Conservation (phyloP, 2,329 filamentous ascomycete species). For the Sarocladium oryzae region DNA sequence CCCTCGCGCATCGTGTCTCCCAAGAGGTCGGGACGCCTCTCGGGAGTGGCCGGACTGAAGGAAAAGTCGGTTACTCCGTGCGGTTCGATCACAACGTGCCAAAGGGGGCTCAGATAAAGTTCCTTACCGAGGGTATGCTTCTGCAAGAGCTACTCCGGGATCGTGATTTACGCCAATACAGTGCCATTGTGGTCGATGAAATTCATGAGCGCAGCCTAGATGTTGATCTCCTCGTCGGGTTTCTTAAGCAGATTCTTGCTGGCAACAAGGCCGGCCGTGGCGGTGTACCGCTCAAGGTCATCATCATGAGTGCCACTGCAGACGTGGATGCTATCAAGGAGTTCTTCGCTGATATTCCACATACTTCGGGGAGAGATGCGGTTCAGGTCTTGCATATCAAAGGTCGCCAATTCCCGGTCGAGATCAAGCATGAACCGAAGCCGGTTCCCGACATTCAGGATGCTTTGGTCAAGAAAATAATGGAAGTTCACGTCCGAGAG, state of each 20-base stretch:
- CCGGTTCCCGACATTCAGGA: constrained; percentile 79
- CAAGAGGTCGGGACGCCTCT: constrained; percentile 61
- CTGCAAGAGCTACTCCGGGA: constrained; percentile 89
- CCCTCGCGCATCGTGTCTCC: constrained; percentile 79
- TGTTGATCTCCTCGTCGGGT: constrained; percentile 84
- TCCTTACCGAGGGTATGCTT: constrained; percentile 92
- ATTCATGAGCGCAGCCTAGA: constrained; percentile 95
- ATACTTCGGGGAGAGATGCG: constrained; percentile 12
- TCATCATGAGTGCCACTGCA: constrained; percentile 96
- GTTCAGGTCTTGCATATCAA: constrained; percentile 59
- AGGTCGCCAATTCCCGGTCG: constrained; percentile 82
- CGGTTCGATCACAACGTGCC: constrained; percentile 86
- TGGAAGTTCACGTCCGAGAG: constrained; percentile 80
- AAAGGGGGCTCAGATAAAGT: constrained; percentile 82
- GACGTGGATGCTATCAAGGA: constrained; percentile 71
- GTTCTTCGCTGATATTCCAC: constrained; percentile 56
- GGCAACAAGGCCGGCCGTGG: constrained; percentile 58
- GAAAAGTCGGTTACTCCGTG: constrained; percentile 82
- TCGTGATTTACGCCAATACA: constrained; percentile 75
- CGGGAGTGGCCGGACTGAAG: constrained; percentile 30
- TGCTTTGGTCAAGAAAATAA: constrained; percentile 71
- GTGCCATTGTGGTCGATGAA: constrained; percentile 87
- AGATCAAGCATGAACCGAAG: constrained; percentile 64
- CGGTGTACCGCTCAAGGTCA: constrained; percentile 73
- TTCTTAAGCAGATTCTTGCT: constrained; percentile 70